Evolutionary conservation across 352 stramenopile genomes (phyloP), one percentile per base, ranked within the genome.

Genomic region (Pythium chondricola): DNA sequence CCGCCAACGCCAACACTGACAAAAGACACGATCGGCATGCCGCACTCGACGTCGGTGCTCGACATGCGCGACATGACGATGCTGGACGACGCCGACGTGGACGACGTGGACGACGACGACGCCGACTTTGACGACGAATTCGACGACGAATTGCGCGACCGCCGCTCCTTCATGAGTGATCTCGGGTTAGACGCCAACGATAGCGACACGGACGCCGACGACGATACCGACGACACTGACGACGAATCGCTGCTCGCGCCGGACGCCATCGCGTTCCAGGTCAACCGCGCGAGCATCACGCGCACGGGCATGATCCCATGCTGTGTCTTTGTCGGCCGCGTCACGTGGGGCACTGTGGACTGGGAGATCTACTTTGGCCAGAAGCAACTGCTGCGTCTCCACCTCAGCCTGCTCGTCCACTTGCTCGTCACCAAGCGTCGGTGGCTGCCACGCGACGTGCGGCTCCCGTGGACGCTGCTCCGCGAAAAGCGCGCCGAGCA

Each of bases 301-400:
- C 69, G 67, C 48, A 69, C 75, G 24, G 78, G 76, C 3, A 43
- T 92, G 43, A 74, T 92, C 29, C 80, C 83, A 13, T 90, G 75
- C 57, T 93, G 83, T 58, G 67, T 93, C 3, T 93, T 93, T 56
- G 68, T 90, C 5, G 83, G 73, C 8, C 74, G 74, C 44, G 83
- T 93, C 36, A 76, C 69, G 20, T 92, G 71, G 80, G 75, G 66
- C n/a, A 79, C 70, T 2, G 71, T 80, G 10, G 71, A 88, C 43
- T 93, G 83, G 83, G 76, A 91, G 63, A 78, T 92, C 32, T 85
- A 88, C 55, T 93, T 93, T 52, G 74, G 75, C 24, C 83, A 93
- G 58, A 93, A 93, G 61, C 80, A 93, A 42, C 48, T 93, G 5
- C 43, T 93, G 47, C 69, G 80, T 14, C 62, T 93, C 38, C 80